Base-by-base conservation (phyloP, 768 basidiomycete species). In the Boletus pseudo-olivaceus region DNA sequence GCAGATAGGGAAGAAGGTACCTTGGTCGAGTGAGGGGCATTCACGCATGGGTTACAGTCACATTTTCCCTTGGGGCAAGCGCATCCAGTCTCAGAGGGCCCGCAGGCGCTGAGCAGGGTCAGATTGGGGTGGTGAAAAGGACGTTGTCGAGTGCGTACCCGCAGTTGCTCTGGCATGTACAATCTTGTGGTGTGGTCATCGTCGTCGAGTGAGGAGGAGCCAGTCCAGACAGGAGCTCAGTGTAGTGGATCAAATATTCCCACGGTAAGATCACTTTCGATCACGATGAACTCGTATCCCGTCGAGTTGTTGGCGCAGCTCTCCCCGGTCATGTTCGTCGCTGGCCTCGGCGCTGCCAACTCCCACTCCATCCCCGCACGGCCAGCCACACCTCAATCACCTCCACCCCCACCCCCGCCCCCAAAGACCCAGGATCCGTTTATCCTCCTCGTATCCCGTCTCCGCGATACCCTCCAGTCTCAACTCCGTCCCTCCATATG, bases 301-400 rank as follows among this genome's bases (percentile, higher is more conserved):
- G 76, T 82, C 54, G 93, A 98, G 75, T 77, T 98, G 58, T 76
- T 97, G 60, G 78, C 82, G n/a, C 94, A 97, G 68, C 82, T 92
- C 40, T 85, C 84, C 19, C 96, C 96, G 14, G 84, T 98, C 37
- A 90, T 98, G 90, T 96, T 97, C 67, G 89, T 94, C 19, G 92
- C 93, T 26, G 95, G 95, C 2, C 81, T 97, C 42, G 52, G 41
- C 2, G 29, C 61, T 2, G 38, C 35, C 27, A 7, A 15, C 26
- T 1, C 34, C 6, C 0, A 5, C 29, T 4, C 20, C 0, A 19
- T 1, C 49, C 14, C 56, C 63, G 23, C 34, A 50, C 5, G 59
- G 1, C 62, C 10, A 19, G 4, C 34, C 1, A 7, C 27, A 0
- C 7, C 34, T 23, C 32, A 32, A 7, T 58, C 54, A 1, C 54